phyloP scores from a whole-genome alignment of 108 stramenopile species.

The Pseudonitzschia delicatissima region DNA sequence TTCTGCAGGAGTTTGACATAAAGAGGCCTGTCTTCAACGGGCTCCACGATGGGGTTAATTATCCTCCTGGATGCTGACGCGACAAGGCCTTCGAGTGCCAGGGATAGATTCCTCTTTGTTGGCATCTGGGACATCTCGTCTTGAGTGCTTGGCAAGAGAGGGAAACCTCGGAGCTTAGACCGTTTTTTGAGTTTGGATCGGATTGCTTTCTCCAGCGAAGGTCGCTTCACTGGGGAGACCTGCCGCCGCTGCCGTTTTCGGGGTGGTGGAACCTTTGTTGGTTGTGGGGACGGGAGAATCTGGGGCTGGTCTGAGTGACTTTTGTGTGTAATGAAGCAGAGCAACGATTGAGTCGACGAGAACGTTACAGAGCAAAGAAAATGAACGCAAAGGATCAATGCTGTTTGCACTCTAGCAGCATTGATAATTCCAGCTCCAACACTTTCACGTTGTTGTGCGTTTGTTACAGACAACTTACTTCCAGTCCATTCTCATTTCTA shows the following conservation, averaged over 20 bases:
- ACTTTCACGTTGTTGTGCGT: background rate
- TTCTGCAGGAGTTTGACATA: constrained; percentile 29
- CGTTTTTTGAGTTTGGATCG: background rate
- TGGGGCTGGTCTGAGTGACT: constrained; percentile 43
- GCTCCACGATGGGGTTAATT: constrained; percentile 13
- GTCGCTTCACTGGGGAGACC: background rate
- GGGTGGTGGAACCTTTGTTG: constrained; percentile 3
- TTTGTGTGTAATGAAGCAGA: background rate
- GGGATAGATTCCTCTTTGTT: constrained; percentile 10
- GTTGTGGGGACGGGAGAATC: constrained; percentile 24
- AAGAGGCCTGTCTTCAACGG: constrained; percentile 16
- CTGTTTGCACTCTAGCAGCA: background rate
- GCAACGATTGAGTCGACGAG: background rate
- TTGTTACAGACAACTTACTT: constrained; percentile 24
- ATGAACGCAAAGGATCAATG: background rate
- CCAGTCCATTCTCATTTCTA: constrained; percentile 80
- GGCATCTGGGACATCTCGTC: background rate
- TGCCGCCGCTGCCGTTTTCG: constrained; percentile 2
- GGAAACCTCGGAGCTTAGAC: background rate
- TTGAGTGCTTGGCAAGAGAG: background rate
- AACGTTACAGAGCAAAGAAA: background rate
- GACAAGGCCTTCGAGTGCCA: constrained; percentile 12
- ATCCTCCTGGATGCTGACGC: background rate
- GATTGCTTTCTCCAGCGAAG: background rate
- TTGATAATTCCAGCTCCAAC: background rate